phyloP scores from a whole-genome alignment of 2,329 filamentous ascomycete genomes.

The Diaporthe citrichinensis region DNA sequence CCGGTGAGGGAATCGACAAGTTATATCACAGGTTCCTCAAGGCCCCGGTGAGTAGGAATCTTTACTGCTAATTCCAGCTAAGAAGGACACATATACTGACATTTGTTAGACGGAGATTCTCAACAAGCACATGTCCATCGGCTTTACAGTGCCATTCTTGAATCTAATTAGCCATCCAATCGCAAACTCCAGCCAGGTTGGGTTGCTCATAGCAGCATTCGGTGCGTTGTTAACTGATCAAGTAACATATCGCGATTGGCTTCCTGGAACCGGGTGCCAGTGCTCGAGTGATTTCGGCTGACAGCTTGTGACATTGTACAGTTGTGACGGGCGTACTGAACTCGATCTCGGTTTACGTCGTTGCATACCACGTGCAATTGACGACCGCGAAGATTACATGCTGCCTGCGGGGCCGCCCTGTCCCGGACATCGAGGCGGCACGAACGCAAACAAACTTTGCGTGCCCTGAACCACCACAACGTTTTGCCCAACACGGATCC shows the following conservation, averaged over 20 bases:
- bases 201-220: constrained; percentile 60
- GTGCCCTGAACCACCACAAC: neutral
- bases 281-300: constrained; percentile 20
- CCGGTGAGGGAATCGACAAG: constrained; percentile 44
- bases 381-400: constrained; percentile 33
- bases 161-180: constrained; percentile 57
- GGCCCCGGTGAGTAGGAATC: constrained; percentile 44
- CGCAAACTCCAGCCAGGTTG: constrained; percentile 52
- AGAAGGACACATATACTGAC: constrained; percentile 15
- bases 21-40: constrained; percentile 47
- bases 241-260: neutral
- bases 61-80: neutral
- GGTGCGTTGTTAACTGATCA: constrained; percentile 50
- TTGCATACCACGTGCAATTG: constrained; percentile 48
- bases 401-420: constrained; percentile 27
- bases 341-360: constrained; percentile 47
- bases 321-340: constrained; percentile 52
- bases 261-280: neutral
- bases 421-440: constrained; percentile 30
- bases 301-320: constrained; percentile 36
- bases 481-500: neutral
- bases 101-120: constrained; percentile 61
- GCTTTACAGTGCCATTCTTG: constrained; percentile 65
- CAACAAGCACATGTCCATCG: constrained; percentile 65
- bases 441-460: neutral